Conservation (phyloP, 2,329 filamentous ascomycete genomes). For the Microascus cirrosus region DNA sequence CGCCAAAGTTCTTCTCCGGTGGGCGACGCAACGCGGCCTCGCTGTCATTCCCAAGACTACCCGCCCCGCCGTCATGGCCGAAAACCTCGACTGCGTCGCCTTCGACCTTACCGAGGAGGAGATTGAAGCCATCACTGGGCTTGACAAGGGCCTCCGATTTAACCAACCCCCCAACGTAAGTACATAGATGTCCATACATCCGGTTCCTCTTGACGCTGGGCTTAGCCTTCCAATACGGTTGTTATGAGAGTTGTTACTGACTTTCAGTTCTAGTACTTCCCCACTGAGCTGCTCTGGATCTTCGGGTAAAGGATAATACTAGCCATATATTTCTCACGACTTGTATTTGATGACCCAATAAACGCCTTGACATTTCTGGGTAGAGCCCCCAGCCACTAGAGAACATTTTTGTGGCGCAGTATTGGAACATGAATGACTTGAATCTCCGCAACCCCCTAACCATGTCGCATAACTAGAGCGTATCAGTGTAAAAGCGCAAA, state of each 20-base stretch:
- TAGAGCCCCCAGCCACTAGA: background rate
- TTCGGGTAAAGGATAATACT: constrained; percentile 31
- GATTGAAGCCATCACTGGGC: constrained; percentile 50
- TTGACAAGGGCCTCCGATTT: constrained; percentile 60
- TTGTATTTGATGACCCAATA: constrained; percentile 3
- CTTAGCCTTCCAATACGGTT: background rate
- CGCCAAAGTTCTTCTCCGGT: constrained; percentile 74
- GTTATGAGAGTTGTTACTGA: background rate
- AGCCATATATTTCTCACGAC: constrained; percentile 1
- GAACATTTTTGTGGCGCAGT: background rate
- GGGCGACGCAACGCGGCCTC: constrained; percentile 73
- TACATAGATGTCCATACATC: constrained; percentile 8
- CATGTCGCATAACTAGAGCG: background rate
- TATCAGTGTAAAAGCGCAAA: background rate
- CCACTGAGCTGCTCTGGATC: constrained; percentile 44
- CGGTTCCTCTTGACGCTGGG: background rate
- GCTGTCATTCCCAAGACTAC: constrained; percentile 75
- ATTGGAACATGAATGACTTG: background rate
- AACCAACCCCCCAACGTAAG: constrained; percentile 61
- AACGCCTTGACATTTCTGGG: background rate
- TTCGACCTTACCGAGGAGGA: constrained; percentile 59
- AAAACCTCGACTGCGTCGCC: constrained; percentile 56
- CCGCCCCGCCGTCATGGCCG: constrained; percentile 36
- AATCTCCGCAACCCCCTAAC: background rate
- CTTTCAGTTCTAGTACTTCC: constrained; percentile 33